Evolutionary conservation across 441 rosid genomes (phyloP).

Genomic region (Macaranga tanarius): DNA sequence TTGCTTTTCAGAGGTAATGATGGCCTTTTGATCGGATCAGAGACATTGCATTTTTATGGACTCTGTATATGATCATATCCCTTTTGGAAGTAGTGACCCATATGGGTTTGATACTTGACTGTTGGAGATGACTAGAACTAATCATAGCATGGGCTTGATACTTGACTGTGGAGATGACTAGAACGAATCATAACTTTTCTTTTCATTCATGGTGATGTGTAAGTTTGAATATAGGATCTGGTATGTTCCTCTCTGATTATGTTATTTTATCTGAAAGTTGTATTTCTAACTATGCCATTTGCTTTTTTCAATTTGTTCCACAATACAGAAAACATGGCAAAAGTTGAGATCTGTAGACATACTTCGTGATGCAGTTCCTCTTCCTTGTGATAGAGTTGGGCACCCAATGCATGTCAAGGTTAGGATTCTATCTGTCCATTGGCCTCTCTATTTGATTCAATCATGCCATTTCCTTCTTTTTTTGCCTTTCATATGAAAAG

Average conservation of each 20-base stretch:
- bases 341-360: constrained; percentile 53
- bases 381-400: constrained; percentile 66
- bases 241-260: constrained; percentile 5
- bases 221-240: not conserved
- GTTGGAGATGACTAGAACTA: no score
- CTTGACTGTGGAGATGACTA: no score
- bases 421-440: constrained; percentile 16
- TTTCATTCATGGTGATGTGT: not conserved
- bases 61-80: not conserved
- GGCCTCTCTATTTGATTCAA: not conserved
- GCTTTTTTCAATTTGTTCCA: constrained; percentile 1
- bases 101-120: not conserved
- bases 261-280: not conserved
- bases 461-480: not conserved
- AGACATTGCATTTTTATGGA: not conserved
- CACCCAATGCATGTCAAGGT: constrained; percentile 88
- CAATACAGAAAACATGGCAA: constrained; percentile 84
- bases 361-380: constrained; percentile 81
- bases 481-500: no score
- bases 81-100: constrained; percentile 1
- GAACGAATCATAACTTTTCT: not conserved
- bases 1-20: constrained; percentile 86
- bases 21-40: constrained; percentile 19
- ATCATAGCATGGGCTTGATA: no score
- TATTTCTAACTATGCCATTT: not conserved